Base-by-base conservation (phyloP, 768 basidiomycete genomes). In the Hypholoma fasciculare region DNA sequence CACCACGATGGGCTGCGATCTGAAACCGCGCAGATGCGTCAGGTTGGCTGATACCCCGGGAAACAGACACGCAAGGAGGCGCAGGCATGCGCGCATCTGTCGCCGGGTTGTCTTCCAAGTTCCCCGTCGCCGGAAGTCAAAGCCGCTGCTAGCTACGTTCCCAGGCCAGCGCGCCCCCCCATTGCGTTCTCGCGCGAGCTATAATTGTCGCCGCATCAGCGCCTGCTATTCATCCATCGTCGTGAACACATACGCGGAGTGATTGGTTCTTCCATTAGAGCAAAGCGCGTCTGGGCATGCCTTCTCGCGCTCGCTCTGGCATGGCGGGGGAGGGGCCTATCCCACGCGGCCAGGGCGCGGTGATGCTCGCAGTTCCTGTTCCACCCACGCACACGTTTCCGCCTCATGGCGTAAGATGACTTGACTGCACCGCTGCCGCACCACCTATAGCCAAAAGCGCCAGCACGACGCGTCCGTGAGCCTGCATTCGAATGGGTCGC, bases 391-490 rank as follows among this genome's bases (percentile, higher is more conserved):
- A 57, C 72, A 75, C 72, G 72, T 73, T 69, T 69, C 54, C 58
- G 68, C 74, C 74, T 72, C 74, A 73, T 73, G 67, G 65, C 30
- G 30, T 55, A 52, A 52, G 48, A 53, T 55, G 56, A 34, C 30
- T 61, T 58, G 49, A 52, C 56, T 51, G 34, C 47, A 56, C 57
- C 64, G 54, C 60, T 60, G 48, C 34, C 36, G 49, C 20, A 43
- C 30, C 30, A 34, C 48, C 49, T 39, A 49, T 23, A 51, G 56
- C 49, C 56, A 43, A 58, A 63, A 61, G 57, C 59, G 56, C 51
- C 39, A 49, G 36, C 55, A 20, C 30, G 49, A 52, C 49, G 61
- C 59, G 60, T 51, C 19, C 49, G 42, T 60, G 58, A 54, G 58
- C 40, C 53, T 38, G n/a, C 58, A 56, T 50, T 54, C 59, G 39